Base-by-base conservation (phyloP, 2,329 filamentous ascomycete species). In the Aspergillus ochraceoroseus region DNA sequence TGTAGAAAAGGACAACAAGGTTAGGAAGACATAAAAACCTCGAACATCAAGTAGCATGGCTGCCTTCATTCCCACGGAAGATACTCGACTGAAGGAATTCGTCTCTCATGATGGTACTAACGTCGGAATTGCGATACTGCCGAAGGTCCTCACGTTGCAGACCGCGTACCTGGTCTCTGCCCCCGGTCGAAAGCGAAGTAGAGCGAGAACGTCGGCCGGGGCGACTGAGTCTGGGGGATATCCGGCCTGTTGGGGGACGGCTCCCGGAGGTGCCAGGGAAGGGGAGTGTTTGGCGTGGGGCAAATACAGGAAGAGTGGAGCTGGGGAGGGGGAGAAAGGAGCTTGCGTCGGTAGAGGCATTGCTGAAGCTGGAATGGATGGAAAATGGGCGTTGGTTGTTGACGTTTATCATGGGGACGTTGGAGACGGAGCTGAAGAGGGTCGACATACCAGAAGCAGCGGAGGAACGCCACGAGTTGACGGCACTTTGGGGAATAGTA, bases 71-170 rank as follows among this genome's bases (percentile, higher is more conserved):
- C 3, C 43, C 38, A 12, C 43, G 32, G 29, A 42, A 54, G 12
- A 56, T 47, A 31, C 50, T 56, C 17, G 58, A 57, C 18, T 56
- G 50, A 4, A 61, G 28, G 19, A 65, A 63, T 19, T 62, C 61
- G 5, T 64, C 62, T 17, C 56, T 47, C 57, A 62, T 57, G 27
- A 59, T 58, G 9, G 51, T 41, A 41, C 60, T 64, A 12, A 66
- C 51, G 44, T 66, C 63, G n/a, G 61, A 62, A 37, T 64, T 64
- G 26, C 61, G 61, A 43, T 65, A 65, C 35, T 53, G 62, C 26
- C 52, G 52, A 31, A 60, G 39, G 11, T 64, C 61, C 40, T 64
- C 61, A 13, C 62, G 58, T 7, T 57, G 53, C 3, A 65, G 46
- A 11, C 61, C 59, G 15, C 55, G 59, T 13, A 61, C 39, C 33